Evolutionary conservation across 805 yeast species (phyloP), one percentile per base, ranked within the genome.

Genomic region (Cyberlindnera amylophila): DNA sequence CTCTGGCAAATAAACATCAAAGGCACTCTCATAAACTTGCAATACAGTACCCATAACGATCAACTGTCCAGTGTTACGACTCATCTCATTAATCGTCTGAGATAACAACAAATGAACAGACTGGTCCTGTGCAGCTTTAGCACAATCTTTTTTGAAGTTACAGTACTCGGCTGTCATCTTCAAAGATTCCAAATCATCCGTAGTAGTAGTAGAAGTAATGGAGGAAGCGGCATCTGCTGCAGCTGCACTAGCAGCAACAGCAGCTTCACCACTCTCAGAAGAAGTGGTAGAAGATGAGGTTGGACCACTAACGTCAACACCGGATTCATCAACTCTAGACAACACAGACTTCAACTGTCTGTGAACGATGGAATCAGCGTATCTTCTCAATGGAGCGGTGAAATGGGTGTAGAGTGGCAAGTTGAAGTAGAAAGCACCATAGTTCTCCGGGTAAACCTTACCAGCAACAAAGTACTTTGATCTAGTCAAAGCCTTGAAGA

Each of bases 1-100:
- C 51, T 88, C 96, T 2, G 96, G 96, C 48, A 90, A 71, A 51
- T 85, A 78, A 3, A 90, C 91, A 62, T 93, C 99, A 66, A 93
- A 93, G 2, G 98, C 87, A 1, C 96, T 86, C 64, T 93, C 98
- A 62, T 91, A 90, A 9, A 91, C 97, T 62, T 89, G 96, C 19
- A 88, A 66, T 14, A 91, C 93, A 13, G 88, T 79, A 13, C 95
- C 97, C 77, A 82, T 80, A 31, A 89, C 80, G 49, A 91, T 71
- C 38, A 88, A 61, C 61, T 88, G 96, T 2, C 96, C 96, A 13
- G 91, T 81, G 13, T 74, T 66, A 40, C 74, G 77, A 18, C 79
- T 67, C 75, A 86, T 77, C 32, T 79, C 85, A 58, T 83, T 85
- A 45, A 90, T 82, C 0, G 89, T 83, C 61, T 89, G 95, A 44